Conservation (phyloP, 1,284 basidiomycete species). For the Anthracocystis walkeri region DNA sequence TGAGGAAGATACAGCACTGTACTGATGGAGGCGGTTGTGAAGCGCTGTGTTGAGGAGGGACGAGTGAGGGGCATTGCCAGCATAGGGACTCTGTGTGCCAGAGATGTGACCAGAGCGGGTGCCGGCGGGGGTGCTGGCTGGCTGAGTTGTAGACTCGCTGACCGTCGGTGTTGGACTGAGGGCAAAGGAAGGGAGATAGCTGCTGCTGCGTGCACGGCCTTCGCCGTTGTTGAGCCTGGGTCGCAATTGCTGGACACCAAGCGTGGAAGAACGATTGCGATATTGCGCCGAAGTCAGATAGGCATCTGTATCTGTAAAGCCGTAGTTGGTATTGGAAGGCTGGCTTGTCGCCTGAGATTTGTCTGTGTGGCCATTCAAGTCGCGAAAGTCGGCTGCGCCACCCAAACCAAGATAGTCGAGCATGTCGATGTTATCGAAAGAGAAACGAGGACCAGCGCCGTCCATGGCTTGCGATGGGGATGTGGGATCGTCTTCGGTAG, state of each 20-base stretch:
- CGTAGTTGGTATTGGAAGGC: conserved; percentile 10
- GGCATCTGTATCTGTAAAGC: conserved; percentile 18
- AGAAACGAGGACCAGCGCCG: conserved; percentile 22
- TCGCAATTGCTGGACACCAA: conserved; percentile 34
- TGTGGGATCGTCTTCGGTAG: conserved; percentile 18
- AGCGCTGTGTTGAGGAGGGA: conserved; percentile 43
- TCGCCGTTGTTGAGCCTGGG: conserved; percentile 31
- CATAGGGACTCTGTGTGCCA: conserved; percentile 35
- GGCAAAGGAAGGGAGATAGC: conserved; percentile 42
- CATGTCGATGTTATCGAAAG: conserved; percentile 45
- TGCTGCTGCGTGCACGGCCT: conserved; percentile 51
- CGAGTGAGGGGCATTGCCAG: conserved; percentile 25
- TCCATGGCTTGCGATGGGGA: conserved; percentile 9
- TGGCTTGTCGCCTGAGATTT: not conserved
- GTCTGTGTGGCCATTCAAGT: not conserved
- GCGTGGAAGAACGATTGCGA: conserved; percentile 41
- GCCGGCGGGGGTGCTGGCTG: conserved; percentile 8
- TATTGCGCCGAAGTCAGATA: conserved; percentile 25
- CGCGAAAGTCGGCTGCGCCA: conserved; percentile 13
- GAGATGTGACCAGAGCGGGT: conserved; percentile 21
- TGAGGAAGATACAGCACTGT: conserved; percentile 16
- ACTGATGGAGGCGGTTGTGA: conserved; percentile 42
- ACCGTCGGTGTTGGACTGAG: conserved; percentile 11
- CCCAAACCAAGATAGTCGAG: conserved; percentile 62
- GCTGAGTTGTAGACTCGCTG: conserved; percentile 14